Base-by-base conservation (phyloP, 495 filamentous ascomycete genomes). In the Penicillium egyptiacum region DNA sequence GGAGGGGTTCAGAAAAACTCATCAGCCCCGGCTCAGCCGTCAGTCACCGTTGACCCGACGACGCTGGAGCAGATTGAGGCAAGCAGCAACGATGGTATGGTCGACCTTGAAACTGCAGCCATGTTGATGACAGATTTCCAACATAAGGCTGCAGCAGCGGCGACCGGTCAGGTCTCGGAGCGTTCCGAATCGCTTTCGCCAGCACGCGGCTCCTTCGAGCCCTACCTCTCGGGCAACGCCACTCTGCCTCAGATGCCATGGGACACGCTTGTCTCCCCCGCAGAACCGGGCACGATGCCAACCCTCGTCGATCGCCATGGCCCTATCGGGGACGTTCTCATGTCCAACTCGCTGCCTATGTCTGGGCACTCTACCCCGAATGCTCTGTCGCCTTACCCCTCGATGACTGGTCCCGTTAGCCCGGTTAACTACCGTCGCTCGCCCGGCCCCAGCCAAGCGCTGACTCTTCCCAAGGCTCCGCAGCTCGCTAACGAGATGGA, bases 81-180 rank as follows among this genome's bases (percentile, higher is more conserved):
- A 60, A 90, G 35, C 35, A 39, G 87, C 77, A 91, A 86, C 76
- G 94, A 98, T 72, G 91, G 90, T 72, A 90, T 94, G 82, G 90
- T 96, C 70, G 93, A 97, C 78, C 86, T 97, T 73, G 94, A 98
- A 83, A 93, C 92, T 68, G 94, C 94, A 66, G 94, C 95, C 61
- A 96, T 96, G 90, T 86, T 98, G 79, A 94, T 98, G 83, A 94
- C 95, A 70, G 91, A 98, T 76, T 88, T 98, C 72, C 95, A 96
- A 79, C 91, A 97, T 76, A 96, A 96, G 77, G 93, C 94, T 65
- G 89, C 87, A 64, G 90, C 89, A 48, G 87, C 88, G 37, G 92
- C 91, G 77, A 88, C 84, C 56, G 81, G 79, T 62, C 85, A 88
- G 69, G 75, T 83, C 64, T 90, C 88, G 71, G 87, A 91, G 61